Base-by-base conservation (phyloP, 2,329 filamentous ascomycete genomes). In the Pleoardoris graminearum region DNA sequence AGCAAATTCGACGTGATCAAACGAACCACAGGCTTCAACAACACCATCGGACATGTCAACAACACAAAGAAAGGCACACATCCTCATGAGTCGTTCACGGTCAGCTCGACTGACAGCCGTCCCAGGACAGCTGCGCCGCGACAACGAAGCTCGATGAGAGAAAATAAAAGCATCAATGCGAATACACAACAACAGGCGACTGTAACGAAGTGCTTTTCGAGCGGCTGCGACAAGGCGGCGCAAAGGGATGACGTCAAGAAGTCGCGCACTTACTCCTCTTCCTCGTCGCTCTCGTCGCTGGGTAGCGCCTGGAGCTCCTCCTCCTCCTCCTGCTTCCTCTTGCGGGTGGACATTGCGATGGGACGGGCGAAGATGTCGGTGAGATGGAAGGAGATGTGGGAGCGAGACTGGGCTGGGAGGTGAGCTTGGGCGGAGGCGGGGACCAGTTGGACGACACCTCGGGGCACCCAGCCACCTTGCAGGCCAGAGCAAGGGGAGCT, bases 251-350 rank as follows among this genome's bases (percentile, higher is more conserved):
- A 74, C 71, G 70, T 73, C 71, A 74, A 71, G 60, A 56, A 54
- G 60, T 55, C 42, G 57, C 35, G 53, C 55, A 73, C 72, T 73
- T 65, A 75, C 72, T 74, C 75, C 69, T 74, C 75, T 71, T 77
- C 75, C 54, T 72, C 69, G 53, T 76, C 75, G 48, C 71, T 72
- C 53, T 75, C 75, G 47, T 74, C 72, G 51, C 72, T 74, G 4
- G 75, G 75, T 23, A 77, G 73, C 37, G 74, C 74, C 49, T 73
- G 68, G 50, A 77, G 72, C 71, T 77, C 75, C 60, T 75, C 74
- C 57, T 75, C 71, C 48, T 75, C 72, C 42, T 75, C 72, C 50
- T 76, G 71, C 70, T 76, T 77, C 58, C 75, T 71, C 65, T 77
- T 77, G 61, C 75, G 74, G 44, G 75, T 77, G 36, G 74, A 73